Conservation (phyloP, 2,329 filamentous ascomycete species). For the Neonectria magnoliae region DNA sequence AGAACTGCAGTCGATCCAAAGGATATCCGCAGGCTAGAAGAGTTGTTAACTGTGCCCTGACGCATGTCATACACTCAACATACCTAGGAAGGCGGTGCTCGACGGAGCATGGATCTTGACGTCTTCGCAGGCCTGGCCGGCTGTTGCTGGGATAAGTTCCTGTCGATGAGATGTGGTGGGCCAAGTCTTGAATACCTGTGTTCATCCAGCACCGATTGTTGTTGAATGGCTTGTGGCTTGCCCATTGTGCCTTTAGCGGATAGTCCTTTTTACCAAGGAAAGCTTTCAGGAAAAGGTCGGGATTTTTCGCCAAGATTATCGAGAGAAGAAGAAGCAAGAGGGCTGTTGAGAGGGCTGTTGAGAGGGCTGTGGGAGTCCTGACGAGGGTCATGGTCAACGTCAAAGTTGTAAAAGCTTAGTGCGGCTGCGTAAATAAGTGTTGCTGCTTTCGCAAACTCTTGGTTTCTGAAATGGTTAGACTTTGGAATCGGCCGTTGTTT, state of each 20-base stretch:
- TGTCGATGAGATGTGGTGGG: background rate
- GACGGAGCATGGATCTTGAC: background rate
- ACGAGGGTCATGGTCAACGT: background rate
- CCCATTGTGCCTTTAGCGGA: background rate
- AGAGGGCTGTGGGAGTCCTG: background rate
- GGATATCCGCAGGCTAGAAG: background rate
- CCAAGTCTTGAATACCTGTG: background rate
- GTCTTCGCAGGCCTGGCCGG: background rate
- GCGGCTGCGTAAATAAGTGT: background rate
- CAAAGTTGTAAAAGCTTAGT: background rate
- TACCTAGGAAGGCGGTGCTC: background rate
- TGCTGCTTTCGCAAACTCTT: background rate
- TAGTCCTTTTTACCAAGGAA: constrained; percentile 1
- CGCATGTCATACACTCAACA: background rate
- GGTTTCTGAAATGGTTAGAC: background rate
- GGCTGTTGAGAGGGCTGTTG: too few relatives aligned
- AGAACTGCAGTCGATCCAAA: background rate
- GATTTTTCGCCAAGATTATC: background rate
- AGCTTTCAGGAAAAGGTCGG: background rate
- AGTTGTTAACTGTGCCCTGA: background rate
- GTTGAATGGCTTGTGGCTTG: background rate
- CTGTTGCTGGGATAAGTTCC: background rate
- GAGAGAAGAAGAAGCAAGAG: background rate
- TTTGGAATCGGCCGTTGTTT: background rate
- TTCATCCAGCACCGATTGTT: background rate